Percentiles rank a stretch among this genome's conserved stretches.
Evolutionary conservation across 2,329 filamentous ascomycete genomes (phyloP).

Genomic region (Stenocarpella maydis): DNA sequence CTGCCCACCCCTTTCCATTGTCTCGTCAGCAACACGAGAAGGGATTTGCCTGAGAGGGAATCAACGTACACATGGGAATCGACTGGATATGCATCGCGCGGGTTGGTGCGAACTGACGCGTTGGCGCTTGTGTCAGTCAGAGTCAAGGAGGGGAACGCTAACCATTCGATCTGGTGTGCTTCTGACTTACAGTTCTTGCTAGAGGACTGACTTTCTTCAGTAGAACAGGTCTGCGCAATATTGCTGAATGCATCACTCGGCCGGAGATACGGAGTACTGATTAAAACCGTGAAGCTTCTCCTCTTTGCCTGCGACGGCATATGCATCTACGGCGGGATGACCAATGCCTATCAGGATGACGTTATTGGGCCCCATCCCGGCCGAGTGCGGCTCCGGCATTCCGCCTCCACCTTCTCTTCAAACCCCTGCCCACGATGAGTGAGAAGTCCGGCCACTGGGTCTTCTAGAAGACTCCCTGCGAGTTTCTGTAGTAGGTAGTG

Average conservation of each 20-base stretch:
- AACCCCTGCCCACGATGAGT: not conserved
- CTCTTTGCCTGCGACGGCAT: slow-evolving; percentile 28
- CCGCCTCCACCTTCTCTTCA: not conserved
- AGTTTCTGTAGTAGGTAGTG: too few species aligned
- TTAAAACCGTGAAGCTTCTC: slow-evolving; percentile 14
- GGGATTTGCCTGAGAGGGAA: not conserved
- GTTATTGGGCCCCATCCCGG: slow-evolving; percentile 33
- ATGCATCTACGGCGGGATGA: slow-evolving; percentile 26
- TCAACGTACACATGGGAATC: slow-evolving; percentile 84
- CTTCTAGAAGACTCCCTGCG: too few species aligned
- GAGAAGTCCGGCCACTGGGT: not conserved
- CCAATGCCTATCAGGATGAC: slow-evolving; percentile 35
- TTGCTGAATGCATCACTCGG: slow-evolving; percentile 53
- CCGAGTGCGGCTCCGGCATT: slow-evolving; percentile 1
- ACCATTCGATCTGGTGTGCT: not conserved
- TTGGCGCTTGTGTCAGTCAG: not conserved
- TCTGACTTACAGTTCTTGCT: slow-evolving; percentile 43
- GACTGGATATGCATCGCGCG: slow-evolving; percentile 84
- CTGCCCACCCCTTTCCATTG: slow-evolving; percentile 71
- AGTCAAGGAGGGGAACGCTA: not conserved
- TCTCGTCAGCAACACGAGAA: not conserved
- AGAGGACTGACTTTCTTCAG: slow-evolving; percentile 44
- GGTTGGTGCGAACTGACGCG: slow-evolving; percentile 43
- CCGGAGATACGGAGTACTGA: not conserved
- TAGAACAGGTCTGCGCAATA: slow-evolving; percentile 47